A percentile compares a stretch with the other conserved stretches of the same genome.
These are phyloP conservation scores for Gynandropsis gynandra DNA, from an alignment of 345 rosid genomes.

Conservation along the genomic window DNA sequence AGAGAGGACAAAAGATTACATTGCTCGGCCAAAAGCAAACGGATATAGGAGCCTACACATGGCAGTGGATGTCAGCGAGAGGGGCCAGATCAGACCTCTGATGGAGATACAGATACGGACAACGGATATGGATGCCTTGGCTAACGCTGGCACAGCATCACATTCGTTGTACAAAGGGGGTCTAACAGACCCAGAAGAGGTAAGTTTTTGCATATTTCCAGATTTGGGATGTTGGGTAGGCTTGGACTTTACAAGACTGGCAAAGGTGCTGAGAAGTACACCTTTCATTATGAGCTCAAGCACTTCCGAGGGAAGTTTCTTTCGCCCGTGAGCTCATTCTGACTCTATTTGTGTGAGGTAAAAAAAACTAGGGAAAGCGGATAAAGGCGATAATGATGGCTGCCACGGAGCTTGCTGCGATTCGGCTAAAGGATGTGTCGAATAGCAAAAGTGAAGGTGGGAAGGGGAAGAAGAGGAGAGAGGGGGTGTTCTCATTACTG, in stretches of 20 bases:
- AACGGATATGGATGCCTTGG: slow-evolving; percentile 68
- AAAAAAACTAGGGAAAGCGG: slow-evolving; percentile 53
- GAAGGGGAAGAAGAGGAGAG: slow-evolving; percentile 45
- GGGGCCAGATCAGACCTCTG: slow-evolving; percentile 47
- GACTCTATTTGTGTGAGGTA: background rate
- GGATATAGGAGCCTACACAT: slow-evolving; percentile 88
- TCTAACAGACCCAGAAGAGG: slow-evolving; percentile 84
- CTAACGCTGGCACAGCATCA: slow-evolving; percentile 80
- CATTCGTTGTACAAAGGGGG: slow-evolving; percentile 90
- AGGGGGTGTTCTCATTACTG: slow-evolving; percentile 58
- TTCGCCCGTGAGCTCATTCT: too few relatives aligned
- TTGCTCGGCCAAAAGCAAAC: slow-evolving; percentile 66
- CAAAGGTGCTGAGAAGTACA: too few relatives aligned
- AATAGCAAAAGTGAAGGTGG: slow-evolving; percentile 40
- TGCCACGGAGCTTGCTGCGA: slow-evolving; percentile 87
- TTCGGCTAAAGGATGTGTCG: slow-evolving; percentile 76
- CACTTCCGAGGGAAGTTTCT: too few relatives aligned
- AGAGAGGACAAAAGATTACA: slow-evolving; percentile 76
- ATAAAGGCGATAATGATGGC: slow-evolving; percentile 95
- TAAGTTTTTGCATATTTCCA: slow-evolving; percentile 12
- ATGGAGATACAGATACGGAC: slow-evolving; percentile 95
- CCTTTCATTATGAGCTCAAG: too few relatives aligned
- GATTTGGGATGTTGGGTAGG: background rate
- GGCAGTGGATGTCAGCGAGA: slow-evolving; percentile 84
- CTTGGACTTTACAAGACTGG: background rate